Evolutionary conservation across 306 rosid species (phyloP).

Genomic region (Pyrus communis): DNA sequence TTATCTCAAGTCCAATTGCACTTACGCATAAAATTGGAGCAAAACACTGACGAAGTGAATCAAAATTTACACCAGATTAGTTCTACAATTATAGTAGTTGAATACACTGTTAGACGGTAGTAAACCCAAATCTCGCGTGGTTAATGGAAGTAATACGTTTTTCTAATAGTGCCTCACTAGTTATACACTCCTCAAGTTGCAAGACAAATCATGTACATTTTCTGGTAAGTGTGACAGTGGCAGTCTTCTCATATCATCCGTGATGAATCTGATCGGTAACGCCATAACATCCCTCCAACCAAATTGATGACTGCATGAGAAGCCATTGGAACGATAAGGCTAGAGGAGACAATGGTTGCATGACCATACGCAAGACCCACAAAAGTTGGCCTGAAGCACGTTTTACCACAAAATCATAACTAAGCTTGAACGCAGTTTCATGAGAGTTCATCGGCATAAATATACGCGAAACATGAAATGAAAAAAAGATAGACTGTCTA

Average conservation of each 20-base stretch:
- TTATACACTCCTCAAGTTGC: neutral
- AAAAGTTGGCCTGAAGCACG: slow-evolving; percentile 75
- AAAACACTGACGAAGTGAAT: too few relatives aligned
- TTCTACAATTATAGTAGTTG: too few relatives aligned
- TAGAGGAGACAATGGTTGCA: slow-evolving; percentile 72
- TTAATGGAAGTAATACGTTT: neutral
- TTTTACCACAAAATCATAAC: neutral
- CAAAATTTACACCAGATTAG: too few relatives aligned
- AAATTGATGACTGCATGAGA: slow-evolving; percentile 83
- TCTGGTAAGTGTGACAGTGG: neutral
- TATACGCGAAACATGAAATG: neutral
- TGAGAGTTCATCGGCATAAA: neutral
- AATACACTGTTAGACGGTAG: too few relatives aligned
- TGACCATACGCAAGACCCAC: slow-evolving; percentile 86
- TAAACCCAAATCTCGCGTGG: too few relatives aligned
- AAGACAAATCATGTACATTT: neutral
- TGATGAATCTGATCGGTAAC: slow-evolving; percentile 37
- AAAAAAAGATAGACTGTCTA: neutral
- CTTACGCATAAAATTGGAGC: too few relatives aligned
- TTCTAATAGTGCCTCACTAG: neutral
- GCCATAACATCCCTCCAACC: slow-evolving; percentile 78
- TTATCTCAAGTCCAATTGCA: too few relatives aligned
- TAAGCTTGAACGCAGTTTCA: neutral
- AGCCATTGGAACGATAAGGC: slow-evolving; percentile 72
- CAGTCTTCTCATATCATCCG: slow-evolving; percentile 3